These are phyloP conservation scores for Beta lomatogona DNA, from an alignment of 179 eudicot species.

Conservation along the genomic window DNA sequence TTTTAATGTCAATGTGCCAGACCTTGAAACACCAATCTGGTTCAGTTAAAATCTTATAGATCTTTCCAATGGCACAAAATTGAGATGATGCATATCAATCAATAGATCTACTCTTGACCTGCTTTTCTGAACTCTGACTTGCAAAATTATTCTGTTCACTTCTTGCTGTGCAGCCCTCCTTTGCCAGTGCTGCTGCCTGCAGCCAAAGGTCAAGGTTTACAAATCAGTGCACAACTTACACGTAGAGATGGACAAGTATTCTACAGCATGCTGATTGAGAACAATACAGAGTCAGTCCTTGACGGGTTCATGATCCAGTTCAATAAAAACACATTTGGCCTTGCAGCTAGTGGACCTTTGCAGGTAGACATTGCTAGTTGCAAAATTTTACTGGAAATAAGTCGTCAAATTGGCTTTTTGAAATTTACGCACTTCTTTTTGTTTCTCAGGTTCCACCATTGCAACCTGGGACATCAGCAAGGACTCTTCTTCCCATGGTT, in stretches of 20 bases:
- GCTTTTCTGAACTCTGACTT: neutral
- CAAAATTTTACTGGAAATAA: neutral
- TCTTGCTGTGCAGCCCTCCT: conserved; percentile 65
- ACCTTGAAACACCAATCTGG: neutral
- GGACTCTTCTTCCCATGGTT: conserved; percentile 92
- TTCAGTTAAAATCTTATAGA: neutral
- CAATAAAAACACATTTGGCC: conserved; percentile 92
- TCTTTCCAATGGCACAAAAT: neutral
- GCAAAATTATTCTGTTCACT: conserved; percentile 2
- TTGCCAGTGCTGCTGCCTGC: conserved; percentile 85
- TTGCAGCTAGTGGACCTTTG: conserved; percentile 85
- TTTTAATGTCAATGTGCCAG: neutral
- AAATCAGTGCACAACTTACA: conserved; percentile 82
- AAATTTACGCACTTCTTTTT: conserved; percentile 18
- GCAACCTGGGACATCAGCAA: conserved; percentile 85
- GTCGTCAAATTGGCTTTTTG: conserved; percentile 7
- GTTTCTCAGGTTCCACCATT: conserved; percentile 54
- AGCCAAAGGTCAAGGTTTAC: conserved; percentile 84
- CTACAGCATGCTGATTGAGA: conserved; percentile 84
- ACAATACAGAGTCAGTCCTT: conserved; percentile 66
- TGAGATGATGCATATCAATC: neutral
- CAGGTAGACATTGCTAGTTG: conserved; percentile 51
- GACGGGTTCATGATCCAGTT: conserved; percentile 99
- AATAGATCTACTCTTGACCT: neutral
- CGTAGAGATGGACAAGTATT: conserved; percentile 89